Base-by-base conservation (phyloP, 306 rosid genomes). In the Vigna angularis region DNA sequence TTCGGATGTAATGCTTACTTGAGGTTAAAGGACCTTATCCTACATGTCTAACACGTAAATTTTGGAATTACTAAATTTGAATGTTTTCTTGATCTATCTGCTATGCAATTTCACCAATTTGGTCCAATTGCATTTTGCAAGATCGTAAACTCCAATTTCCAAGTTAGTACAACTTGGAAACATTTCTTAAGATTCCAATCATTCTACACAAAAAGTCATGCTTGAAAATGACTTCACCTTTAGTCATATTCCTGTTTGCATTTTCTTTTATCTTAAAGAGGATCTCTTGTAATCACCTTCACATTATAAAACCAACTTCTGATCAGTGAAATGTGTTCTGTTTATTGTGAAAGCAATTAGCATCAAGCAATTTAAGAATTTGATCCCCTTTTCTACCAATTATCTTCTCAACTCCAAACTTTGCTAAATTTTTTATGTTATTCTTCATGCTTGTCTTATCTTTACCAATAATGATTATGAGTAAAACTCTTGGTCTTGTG, bases 211-310 rank as follows among this genome's bases (percentile, higher is more conserved):
- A 66, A 32, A 53, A 5, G 24, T 38, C 69, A 17, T 40, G 70
- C 48, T 70, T 75, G 73, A 76, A 66, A 82, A 70, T 76, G 74
- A 70, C 68, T 18, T 49, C 2, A 42, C 32, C 59, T 34, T 58
- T 57, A 67, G 5, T 49, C 66, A 53, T 47, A n/a, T 30, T 28
- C n/a, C 4, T 62, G 15, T 63, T 30, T 53, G 15, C 38, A 47
- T 47, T 77, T 73, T 15, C 34, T 20, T 77, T 77, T 26, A 36
- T 64, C 34, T 64, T 34, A 64, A 36, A 28, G 49, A 64, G 49
- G 70, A 64, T 36, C 69, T 63, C 49, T 53, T 66, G 42, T 38
- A n/a, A 34, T 66, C 38, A 62, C 15, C 11, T 75, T 64, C 52
- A 17, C 51, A 5, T 20, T 16, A 30, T 17, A 72, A 72, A 72